These are phyloP conservation scores for Pseudovirgaria hyperparasitica DNA, from an alignment of 2,329 filamentous ascomycete genomes.

Conservation along the genomic window DNA sequence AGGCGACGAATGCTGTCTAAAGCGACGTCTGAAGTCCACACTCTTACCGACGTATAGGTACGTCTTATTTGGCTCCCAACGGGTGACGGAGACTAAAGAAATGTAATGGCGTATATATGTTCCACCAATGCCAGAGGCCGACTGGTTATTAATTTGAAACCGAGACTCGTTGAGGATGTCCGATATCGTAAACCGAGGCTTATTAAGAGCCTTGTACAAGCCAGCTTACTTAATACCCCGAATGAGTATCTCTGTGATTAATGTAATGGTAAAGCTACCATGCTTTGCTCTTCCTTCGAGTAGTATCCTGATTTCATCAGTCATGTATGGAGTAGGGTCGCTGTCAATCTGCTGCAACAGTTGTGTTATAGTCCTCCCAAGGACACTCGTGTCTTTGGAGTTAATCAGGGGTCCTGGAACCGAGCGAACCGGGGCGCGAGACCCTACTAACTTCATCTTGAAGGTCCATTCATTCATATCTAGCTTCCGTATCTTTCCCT, in stretches of 20 bases:
- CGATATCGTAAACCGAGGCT: not conserved
- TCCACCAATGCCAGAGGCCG: too few relatives aligned
- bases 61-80: too few relatives aligned
- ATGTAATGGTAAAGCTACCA: not conserved
- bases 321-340: not conserved
- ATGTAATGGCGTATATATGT: too few relatives aligned
- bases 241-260: not conserved
- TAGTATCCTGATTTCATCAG: not conserved
- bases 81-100: too few relatives aligned
- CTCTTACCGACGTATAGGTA: too few relatives aligned
- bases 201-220: slow-evolving; percentile 1
- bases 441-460: too few relatives aligned
- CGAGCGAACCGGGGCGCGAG: too few relatives aligned
- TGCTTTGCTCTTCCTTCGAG: slow-evolving; percentile 1
- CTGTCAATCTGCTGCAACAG: not conserved
- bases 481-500: slow-evolving; percentile 1
- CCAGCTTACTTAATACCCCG: slow-evolving; percentile 1
- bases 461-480: slow-evolving; percentile 1
- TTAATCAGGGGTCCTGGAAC: too few relatives aligned
- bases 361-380: not conserved
- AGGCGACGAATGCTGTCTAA: too few relatives aligned
- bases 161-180: too few relatives aligned
- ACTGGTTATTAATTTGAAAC: too few relatives aligned
- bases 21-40: too few relatives aligned
- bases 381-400: not conserved